Base-by-base conservation (phyloP, 129 eudicot species). In the Lactuca saligna region DNA sequence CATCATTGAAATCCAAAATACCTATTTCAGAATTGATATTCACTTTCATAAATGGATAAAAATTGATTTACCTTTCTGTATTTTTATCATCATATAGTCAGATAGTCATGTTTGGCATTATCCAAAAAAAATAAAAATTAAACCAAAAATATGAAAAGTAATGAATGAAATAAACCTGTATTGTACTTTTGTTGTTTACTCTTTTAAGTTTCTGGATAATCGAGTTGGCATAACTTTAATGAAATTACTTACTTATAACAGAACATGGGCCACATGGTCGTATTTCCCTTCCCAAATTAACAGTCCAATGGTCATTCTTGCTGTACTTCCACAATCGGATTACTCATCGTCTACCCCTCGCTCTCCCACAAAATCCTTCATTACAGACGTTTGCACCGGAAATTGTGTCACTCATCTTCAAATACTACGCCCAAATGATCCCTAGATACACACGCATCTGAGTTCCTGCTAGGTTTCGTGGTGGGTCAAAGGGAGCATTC, bases 251-350 rank as follows among this genome's bases (percentile, higher is more conserved):
- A 12, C 51, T 46, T 46, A 46, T 46, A 46, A 46, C 51, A 46
- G 51, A 46, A 46, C 51, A 46, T 46, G 51, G 51, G 51, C 58
- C 58, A 54, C 58, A 54, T 54, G 50, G 51, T 53, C 33, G 51
- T 17, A 38, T 62, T 61, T 61, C 13, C 29, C 20, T 35, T 60
- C 38, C n/a, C 53, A 62, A 62, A 42, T 9, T 39, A 61, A 61
- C 32, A 37, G 66, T 17, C 32, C 66, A 61, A 61, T 38, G 65
- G 46, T 60, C 46, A 35, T 16, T 61, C 65, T 60, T 60, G 65
- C 53, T 62, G 67, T 62, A 62, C 67, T 62, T 16, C 31, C 58
- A 54, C 58, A 16, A 54, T 17, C 58, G 51, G 67, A 62, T 37
- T 38, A 61, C 41, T 34, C 66, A 34, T 46, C 51, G 38, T 35